These are phyloP conservation scores for Colletotrichum sp. DNA, from an alignment of 2,329 filamentous ascomycete genomes.

Conservation along the genomic window DNA sequence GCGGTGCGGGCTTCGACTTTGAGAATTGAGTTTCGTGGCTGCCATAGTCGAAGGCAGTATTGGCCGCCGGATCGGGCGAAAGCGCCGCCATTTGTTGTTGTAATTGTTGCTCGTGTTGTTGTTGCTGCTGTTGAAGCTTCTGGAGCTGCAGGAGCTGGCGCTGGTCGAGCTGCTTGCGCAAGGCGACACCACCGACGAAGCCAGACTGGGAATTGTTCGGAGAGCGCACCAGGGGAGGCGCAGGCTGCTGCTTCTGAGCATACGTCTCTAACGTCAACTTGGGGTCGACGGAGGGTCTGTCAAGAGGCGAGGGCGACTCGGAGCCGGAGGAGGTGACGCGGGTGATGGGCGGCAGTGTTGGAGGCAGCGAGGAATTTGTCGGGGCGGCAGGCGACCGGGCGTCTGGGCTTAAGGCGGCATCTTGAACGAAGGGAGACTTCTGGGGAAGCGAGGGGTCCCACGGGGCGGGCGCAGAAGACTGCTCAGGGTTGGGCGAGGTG, in stretches of 20 bases:
- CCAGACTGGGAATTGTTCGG: slow-evolving; percentile 44
- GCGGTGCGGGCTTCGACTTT: slow-evolving; percentile 33
- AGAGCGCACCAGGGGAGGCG: slow-evolving; percentile 33
- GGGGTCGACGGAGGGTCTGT: slow-evolving; percentile 18
- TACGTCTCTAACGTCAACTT: slow-evolving; percentile 10
- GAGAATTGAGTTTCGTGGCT: slow-evolving; percentile 29
- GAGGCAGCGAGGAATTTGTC: slow-evolving; percentile 44
- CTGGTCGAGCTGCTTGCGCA: slow-evolving; percentile 48
- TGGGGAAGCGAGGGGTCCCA: slow-evolving; percentile 36
- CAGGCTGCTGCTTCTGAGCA: slow-evolving; percentile 24
- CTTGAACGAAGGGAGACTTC: slow-evolving; percentile 46
- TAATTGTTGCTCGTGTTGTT: slow-evolving; percentile 14
- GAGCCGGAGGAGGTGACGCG: slow-evolving; percentile 51
- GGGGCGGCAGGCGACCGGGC: slow-evolving; percentile 37
- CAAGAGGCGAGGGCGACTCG: slow-evolving; percentile 8
- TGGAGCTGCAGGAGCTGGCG: slow-evolving; percentile 22
- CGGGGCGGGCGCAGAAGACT: slow-evolving; percentile 42
- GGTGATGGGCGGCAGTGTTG: slow-evolving; percentile 55
- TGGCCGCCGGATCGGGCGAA: not conserved
- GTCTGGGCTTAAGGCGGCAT: slow-evolving; percentile 41
- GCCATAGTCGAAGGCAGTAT: not conserved
- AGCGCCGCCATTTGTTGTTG: slow-evolving; percentile 13
- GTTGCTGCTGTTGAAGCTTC: slow-evolving; percentile 24
- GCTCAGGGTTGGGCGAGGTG: slow-evolving; percentile 57
- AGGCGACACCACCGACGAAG: slow-evolving; percentile 61